Conservation (phyloP, 1,284 basidiomycete species). For the Sporisorium iseilematis-ciliati region DNA sequence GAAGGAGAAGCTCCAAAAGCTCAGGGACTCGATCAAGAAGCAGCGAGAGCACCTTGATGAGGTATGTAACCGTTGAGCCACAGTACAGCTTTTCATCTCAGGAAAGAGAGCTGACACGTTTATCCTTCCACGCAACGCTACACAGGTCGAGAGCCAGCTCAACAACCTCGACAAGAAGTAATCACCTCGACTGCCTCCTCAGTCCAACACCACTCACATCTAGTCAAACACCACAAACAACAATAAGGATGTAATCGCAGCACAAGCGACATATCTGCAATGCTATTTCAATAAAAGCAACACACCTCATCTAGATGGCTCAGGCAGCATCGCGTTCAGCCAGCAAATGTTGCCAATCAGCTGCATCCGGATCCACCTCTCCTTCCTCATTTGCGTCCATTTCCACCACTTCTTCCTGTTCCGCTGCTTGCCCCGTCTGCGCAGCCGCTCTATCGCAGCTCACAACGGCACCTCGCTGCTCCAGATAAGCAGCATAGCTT, state of each 20-base stretch:
- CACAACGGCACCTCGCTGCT: conserved; percentile 22
- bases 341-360: conserved; percentile 34
- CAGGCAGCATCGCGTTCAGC: conserved; percentile 38
- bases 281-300: conserved; percentile 12
- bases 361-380: conserved; percentile 22
- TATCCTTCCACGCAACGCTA: not conserved
- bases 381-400: conserved; percentile 20
- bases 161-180: conserved; percentile 58
- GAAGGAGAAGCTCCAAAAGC: conserved; percentile 63
- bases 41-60: conserved; percentile 60
- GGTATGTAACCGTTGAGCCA: conserved; percentile 29
- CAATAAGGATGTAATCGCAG: not conserved
- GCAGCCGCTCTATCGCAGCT: not conserved
- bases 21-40: conserved; percentile 57
- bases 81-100: not conserved
- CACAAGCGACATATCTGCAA: conserved; percentile 7
- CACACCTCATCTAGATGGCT: too few species aligned
- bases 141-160: conserved; percentile 52
- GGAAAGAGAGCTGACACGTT: not conserved
- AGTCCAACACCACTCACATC: conserved; percentile 14
- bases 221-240: not conserved
- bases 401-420: conserved; percentile 17
- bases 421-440: conserved; percentile 8
- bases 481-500: conserved; percentile 40
- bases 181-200: not conserved